These are phyloP conservation scores for Cutaneotrichosporon cyanovorans DNA, from an alignment of 1,284 basidiomycete genomes.

Conservation along the genomic window DNA sequence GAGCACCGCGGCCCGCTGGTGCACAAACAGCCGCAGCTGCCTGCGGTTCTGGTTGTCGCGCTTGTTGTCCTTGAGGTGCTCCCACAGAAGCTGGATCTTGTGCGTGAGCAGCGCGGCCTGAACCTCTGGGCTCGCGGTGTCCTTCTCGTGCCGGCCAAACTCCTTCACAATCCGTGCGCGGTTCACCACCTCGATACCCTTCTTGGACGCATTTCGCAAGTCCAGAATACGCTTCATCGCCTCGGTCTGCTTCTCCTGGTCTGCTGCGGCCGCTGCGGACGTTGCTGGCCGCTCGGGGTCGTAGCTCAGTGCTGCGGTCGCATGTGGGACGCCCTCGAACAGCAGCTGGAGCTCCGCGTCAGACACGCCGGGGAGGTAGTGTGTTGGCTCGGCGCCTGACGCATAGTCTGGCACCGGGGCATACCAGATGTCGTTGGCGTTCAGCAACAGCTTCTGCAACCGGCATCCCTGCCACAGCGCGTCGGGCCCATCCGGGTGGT, in stretches of 20 bases:
- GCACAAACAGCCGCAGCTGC: constrained; percentile 64
- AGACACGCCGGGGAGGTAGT: constrained; percentile 31
- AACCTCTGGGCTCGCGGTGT: constrained; percentile 76
- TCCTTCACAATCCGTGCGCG: constrained; percentile 66
- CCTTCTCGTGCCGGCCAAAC: constrained; percentile 56
- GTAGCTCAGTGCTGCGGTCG: constrained; percentile 24
- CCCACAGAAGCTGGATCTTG: constrained; percentile 72
- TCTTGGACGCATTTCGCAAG: constrained; percentile 75
- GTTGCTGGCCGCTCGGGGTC: constrained; percentile 14
- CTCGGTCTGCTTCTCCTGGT: constrained; percentile 57
- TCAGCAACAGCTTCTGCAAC: constrained; percentile 21
- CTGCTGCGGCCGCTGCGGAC: constrained; percentile 12
- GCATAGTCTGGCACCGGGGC: constrained; percentile 33
- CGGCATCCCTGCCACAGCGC: constrained; percentile 27
- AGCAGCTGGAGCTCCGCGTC: constrained; percentile 31
- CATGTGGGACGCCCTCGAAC: constrained; percentile 39
- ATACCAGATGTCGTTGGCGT: constrained; percentile 32
- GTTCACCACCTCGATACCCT: constrained; percentile 79
- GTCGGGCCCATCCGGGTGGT: constrained; percentile 8
- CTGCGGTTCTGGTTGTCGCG: constrained; percentile 74
- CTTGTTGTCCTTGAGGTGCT: constrained; percentile 61
- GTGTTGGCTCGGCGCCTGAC: constrained; percentile 24
- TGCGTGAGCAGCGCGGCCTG: constrained; percentile 85
- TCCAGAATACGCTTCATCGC: constrained; percentile 67
- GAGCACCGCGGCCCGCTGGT: constrained; percentile 73